Evolutionary conservation across 2,329 filamentous ascomycete genomes (phyloP).

Genomic region (Aspergillus flavus): DNA sequence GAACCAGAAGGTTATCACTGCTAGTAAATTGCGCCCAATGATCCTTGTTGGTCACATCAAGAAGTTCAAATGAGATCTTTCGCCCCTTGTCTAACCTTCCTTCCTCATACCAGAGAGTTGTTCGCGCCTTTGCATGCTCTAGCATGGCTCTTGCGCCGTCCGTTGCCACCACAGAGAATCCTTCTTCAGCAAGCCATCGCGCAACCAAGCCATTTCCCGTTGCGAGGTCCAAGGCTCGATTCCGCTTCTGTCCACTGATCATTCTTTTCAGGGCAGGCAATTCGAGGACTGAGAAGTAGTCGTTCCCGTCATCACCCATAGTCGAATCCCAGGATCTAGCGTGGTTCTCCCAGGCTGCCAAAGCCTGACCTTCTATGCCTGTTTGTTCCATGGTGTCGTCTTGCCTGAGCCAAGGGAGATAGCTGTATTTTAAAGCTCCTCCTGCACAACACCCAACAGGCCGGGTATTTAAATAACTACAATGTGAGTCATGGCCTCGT

Average conservation of each 20-base stretch:
- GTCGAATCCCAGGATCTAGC: slow-evolving; percentile 48
- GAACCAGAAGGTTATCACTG: not conserved
- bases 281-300: slow-evolving; percentile 50
- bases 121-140: slow-evolving; percentile 32
- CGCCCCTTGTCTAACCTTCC: not conserved
- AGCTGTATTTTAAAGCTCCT: not conserved
- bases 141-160: slow-evolving; percentile 51
- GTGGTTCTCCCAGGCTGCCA: slow-evolving; percentile 43
- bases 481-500: too few species aligned
- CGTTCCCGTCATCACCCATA: slow-evolving; percentile 47
- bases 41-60: not conserved
- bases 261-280: slow-evolving; percentile 46
- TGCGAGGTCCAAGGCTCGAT: slow-evolving; percentile 51
- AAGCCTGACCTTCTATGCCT: not conserved
- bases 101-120: not conserved
- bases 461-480: too few species aligned
- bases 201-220: slow-evolving; percentile 55
- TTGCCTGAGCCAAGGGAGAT: not conserved
- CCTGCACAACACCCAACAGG: rapidly evolving
- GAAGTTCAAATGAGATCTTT: not conserved
- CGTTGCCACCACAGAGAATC: slow-evolving; percentile 46
- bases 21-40: not conserved
- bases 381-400: not conserved
- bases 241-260: slow-evolving; percentile 27
- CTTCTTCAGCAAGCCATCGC: slow-evolving; percentile 45